Base-by-base conservation (phyloP, 768 basidiomycete genomes). In the Pluteus cervinus region DNA sequence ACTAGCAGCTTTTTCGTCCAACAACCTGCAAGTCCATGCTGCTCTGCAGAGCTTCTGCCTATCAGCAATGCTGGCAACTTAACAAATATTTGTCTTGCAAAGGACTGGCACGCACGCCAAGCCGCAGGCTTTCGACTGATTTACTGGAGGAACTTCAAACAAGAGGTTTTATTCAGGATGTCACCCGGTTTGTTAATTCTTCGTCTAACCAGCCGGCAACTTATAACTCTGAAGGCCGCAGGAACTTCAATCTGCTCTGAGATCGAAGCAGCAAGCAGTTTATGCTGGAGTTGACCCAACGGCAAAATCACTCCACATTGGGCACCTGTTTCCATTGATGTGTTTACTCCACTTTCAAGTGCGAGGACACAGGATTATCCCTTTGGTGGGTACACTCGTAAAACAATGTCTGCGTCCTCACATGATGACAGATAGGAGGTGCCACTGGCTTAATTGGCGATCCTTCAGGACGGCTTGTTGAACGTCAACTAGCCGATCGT, bases 371-470 rank as follows among this genome's bases (percentile, higher is more conserved):
- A 65, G 68, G 20, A 69, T 80, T 26, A 80, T 98, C 22, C 81
- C 88, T 4, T 71, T 99, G 18, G 94, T 96, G 52, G 62, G 86
- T 59, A 3, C n/a, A 38, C 14, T 10, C 10, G 1, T 18, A n/a
- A 4, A 20, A 6, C 21, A 29, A 10, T 12, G 5, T 35, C 31
- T 4, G 5, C 29, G 24, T 21, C 12, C 29, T 17, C n/a, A 36
- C 33, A 21, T 30, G 23, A 25, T 47, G 24, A 22, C 52, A 98
- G 94, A 86, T 97, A 55, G 94, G 96, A 22, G 92, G 91, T 1
- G 93, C 91, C 7, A 98, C 94, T 0, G 96, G 91, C 7, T 79
- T 85, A n/a, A 82, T 99, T 30, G 96, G 96, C 5, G 96, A 99
- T 54, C 96, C 96, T 6, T 94, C 93, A 4, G 94, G 96, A 2